A percentile compares a stretch with the other conserved stretches of the same genome.
These are phyloP conservation scores for Kalmusia sp. DNA, from an alignment of 2,329 filamentous ascomycete species.

Conservation along the genomic window DNA sequence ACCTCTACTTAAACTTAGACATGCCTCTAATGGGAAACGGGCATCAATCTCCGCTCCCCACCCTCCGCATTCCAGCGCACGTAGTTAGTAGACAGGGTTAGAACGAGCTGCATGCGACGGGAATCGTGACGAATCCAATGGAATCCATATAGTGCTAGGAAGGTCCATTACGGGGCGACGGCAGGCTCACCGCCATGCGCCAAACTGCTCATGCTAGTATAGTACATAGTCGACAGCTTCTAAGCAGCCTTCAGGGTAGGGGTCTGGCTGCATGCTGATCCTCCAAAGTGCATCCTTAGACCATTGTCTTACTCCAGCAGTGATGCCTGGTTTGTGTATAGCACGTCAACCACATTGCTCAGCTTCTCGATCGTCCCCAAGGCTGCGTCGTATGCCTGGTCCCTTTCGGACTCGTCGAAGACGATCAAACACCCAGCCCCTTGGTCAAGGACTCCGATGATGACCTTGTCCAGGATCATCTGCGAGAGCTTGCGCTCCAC, in stretches of 20 bases:
- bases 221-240: conserved; percentile 27
- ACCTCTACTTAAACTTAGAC: background rate
- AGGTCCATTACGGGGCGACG: conserved; percentile 14
- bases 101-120: background rate
- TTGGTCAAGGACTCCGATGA: conserved; percentile 96
- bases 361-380: conserved; percentile 96
- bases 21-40: too few relatives aligned
- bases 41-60: background rate
- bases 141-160: background rate
- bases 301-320: conserved; percentile 75
- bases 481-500: conserved; percentile 98
- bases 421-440: conserved; percentile 97
- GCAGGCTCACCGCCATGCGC: conserved; percentile 25
- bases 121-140: background rate
- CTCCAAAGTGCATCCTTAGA: background rate
- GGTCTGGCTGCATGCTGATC: conserved; percentile 7
- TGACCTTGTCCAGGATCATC: conserved; percentile 99
- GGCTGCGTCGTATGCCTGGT: conserved; percentile 93
- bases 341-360: conserved; percentile 93
- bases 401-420: conserved; percentile 91
- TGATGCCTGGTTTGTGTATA: conserved; percentile 97
- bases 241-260: conserved; percentile 16
- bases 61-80: background rate
- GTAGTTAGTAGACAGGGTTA: background rate
- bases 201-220: conserved; percentile 41